Conservation (phyloP, 2,329 filamentous ascomycete genomes). For the Aspergillus sp. region DNA sequence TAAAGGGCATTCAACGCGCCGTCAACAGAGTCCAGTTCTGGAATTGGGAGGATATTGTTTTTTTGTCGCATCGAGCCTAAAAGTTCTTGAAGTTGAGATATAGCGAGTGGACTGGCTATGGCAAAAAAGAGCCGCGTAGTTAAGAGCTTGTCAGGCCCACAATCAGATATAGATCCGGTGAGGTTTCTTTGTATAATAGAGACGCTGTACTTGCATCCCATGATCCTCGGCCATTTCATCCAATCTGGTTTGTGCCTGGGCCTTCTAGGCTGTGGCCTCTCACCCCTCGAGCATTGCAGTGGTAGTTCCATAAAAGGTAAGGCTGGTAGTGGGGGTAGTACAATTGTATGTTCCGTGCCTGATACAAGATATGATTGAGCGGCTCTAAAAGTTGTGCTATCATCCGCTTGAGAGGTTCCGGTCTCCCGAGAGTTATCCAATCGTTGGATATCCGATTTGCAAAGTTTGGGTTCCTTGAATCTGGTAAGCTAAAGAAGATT, state of each 20-base stretch:
- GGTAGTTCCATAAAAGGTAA: conserved; percentile 1
- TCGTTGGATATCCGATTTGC: background rate
- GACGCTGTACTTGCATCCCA: conserved; percentile 1
- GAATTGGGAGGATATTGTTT: conserved; percentile 2
- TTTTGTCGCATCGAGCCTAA: conserved; percentile 3
- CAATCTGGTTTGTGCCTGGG: conserved; percentile 1
- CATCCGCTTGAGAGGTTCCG: background rate
- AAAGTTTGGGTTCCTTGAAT: conserved; percentile 3
- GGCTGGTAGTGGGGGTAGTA: conserved; percentile 1
- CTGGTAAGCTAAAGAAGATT: conserved; percentile 3
- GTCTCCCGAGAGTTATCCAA: background rate
- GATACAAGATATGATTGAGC: conserved; percentile 1
- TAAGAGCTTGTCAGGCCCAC: background rate
- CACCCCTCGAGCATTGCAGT: background rate
- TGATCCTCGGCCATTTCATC: conserved; percentile 1
- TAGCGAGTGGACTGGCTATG: background rate
- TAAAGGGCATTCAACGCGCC: background rate
- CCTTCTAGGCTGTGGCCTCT: background rate
- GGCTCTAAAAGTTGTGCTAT: background rate
- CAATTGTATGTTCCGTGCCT: background rate
- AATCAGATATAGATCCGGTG: conserved; percentile 1
- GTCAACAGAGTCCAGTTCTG: background rate
- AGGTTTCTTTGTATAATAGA: background rate
- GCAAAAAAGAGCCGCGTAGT: background rate
- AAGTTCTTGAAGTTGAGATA: conserved; percentile 1